Evolutionary conservation across 345 rosid genomes (phyloP), one percentile per base, ranked within the genome.

Genomic region (Hibiscus syriacus): DNA sequence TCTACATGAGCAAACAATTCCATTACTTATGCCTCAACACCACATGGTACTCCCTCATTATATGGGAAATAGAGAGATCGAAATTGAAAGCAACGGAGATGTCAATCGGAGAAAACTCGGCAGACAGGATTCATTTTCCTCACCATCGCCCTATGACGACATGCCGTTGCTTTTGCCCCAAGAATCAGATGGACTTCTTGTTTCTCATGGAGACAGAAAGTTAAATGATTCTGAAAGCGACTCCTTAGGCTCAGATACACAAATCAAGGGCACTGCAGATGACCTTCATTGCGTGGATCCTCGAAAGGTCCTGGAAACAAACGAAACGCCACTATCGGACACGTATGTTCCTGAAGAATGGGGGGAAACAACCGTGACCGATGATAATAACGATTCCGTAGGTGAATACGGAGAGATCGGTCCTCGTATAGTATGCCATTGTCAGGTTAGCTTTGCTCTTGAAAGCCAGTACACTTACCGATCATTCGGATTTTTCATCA

Each of bases 11-110:
- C 88, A 86, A 66, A 26, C 86, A 45, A 88, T 90, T 77, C 98
- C 98, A 4, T 75, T 93, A 64, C 79, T 93, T 71, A 90, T 93
- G 79, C 98, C 98, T 76, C 97, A 81, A 73, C 92, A 93, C 73
- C 92, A 87, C 73, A 93, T 88, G 98, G 98, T 93, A 73, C 79
- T 93, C 20, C 98, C 98, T 76, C 98, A 86, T 82, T 93, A 93
- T 78, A 79, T 89, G 87, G 88, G 94, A 76, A 86, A 87, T 75
- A 73, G 71, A 62, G 88, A 86, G 74, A 78, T 89, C 2, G 76
- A 85, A 68, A 86, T 86, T 43, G 72, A 74, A 29, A 27, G 27
- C 43, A 79, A 75, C 26, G 65, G 74, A n/a, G 71, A 82, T 63
- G 73, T 80, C 3, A 73, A 78, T 29, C 69, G 66, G 26, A 78